Conservation (phyloP, 352 stramenopile species). For the Pelagophyceae sp. region DNA sequence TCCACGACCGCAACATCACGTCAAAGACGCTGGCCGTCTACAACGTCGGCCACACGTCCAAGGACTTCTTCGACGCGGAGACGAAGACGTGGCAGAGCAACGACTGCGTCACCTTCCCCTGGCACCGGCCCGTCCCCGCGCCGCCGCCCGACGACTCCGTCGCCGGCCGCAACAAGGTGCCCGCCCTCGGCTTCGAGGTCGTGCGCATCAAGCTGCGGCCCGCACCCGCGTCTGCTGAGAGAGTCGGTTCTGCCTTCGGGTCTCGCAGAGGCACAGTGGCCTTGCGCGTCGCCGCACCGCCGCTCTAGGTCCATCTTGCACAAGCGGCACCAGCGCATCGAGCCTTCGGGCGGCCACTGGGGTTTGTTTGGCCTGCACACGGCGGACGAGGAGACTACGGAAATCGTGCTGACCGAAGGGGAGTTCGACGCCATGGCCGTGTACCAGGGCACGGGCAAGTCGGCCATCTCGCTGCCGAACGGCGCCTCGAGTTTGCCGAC, state of each 20-base stretch:
- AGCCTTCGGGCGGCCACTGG: slow-evolving; percentile 83
- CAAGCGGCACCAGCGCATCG: slow-evolving; percentile 69
- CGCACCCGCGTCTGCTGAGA: too few relatives aligned
- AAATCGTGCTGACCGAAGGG: slow-evolving; percentile 92
- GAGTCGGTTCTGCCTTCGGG: too few relatives aligned
- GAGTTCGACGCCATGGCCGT: slow-evolving; percentile 94
- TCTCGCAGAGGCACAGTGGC: too few relatives aligned
- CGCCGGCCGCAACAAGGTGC: not conserved
- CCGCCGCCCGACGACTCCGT: not conserved
- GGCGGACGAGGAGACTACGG: slow-evolving; percentile 62
- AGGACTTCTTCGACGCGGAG: not conserved
- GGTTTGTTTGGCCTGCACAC: slow-evolving; percentile 99
- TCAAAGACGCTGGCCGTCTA: not conserved
- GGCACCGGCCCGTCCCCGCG: not conserved
- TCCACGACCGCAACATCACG: not conserved
- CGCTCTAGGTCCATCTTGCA: slow-evolving; percentile 64
- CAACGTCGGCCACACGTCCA: not conserved
- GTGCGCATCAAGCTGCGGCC: slow-evolving; percentile 64
- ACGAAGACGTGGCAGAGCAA: not conserved
- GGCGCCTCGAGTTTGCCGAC: slow-evolving; percentile 86
- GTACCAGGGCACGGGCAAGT: slow-evolving; percentile 77
- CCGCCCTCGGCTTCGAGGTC: not conserved
- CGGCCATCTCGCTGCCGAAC: slow-evolving; percentile 90
- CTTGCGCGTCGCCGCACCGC: too few relatives aligned
- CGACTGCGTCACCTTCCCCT: slow-evolving; percentile 5